Percentiles rank a stretch among this genome's conserved stretches.
These are phyloP conservation scores for Dictyostelium brefeldianum DNA, from an alignment of 78 protist genomes.

Conservation along the genomic window DNA sequence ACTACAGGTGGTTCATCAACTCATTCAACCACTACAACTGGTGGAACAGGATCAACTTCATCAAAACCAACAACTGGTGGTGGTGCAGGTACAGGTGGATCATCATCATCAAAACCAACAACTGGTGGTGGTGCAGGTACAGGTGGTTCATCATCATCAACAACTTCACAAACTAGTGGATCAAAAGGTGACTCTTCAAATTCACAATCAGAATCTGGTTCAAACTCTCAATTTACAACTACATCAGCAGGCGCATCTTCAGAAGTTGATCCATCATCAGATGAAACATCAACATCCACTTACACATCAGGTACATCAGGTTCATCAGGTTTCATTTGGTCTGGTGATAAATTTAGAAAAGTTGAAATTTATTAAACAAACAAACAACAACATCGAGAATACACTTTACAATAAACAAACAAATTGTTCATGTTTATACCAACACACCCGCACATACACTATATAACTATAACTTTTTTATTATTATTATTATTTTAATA, in stretches of 20 bases:
- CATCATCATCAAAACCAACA: background rate
- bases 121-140: background rate
- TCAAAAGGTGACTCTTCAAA: background rate
- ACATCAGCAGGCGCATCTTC: background rate
- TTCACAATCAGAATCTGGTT: background rate
- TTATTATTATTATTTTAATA: background rate
- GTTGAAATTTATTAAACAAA: background rate
- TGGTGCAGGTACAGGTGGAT: background rate
- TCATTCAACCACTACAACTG: background rate
- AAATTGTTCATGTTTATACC: no score
- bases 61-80: background rate
- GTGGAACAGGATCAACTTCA: background rate
- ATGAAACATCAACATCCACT: background rate
- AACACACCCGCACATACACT: no score
- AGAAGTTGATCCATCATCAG: slow-evolving; percentile 5
- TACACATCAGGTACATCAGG: slow-evolving; percentile 7
- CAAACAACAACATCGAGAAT: background rate
- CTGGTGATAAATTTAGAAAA: background rate
- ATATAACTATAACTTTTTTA: no score
- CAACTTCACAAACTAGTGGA: background rate
- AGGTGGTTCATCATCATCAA: background rate
- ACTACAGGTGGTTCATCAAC: slow-evolving; percentile 28
- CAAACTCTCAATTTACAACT: background rate
- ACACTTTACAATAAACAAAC: background rate
- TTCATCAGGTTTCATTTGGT: slow-evolving; percentile 4